Percentiles rank a stretch among this genome's conserved stretches.
phyloP scores from a whole-genome alignment of 1,284 basidiomycete genomes.

The Sporisorium iseilematis-ciliati region DNA sequence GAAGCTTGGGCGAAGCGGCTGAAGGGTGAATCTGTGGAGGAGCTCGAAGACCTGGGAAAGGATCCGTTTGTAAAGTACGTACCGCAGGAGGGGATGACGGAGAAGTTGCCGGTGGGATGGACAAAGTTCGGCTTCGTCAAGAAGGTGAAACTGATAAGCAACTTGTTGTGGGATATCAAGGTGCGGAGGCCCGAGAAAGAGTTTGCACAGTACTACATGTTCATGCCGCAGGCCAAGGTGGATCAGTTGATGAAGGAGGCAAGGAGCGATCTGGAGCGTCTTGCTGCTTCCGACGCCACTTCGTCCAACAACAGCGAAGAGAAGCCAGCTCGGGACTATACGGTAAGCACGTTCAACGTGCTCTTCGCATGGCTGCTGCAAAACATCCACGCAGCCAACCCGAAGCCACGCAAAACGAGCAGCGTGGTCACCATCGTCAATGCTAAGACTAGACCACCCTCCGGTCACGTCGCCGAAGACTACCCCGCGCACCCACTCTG shows the following conservation, averaged over 20 bases:
- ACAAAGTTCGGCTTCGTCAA: conserved; percentile 9
- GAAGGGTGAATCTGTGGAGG: not conserved
- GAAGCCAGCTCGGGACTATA: conserved; percentile 6
- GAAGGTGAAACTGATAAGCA: conserved; percentile 16
- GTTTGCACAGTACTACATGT: conserved; percentile 32
- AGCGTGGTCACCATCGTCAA: conserved; percentile 26
- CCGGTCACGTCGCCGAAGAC: conserved; percentile 7
- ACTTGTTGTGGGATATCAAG: conserved; percentile 29
- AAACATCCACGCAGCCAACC: conserved; percentile 24
- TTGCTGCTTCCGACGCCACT: not conserved
- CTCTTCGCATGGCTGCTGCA: conserved; percentile 32
- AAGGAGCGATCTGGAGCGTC: conserved; percentile 6
- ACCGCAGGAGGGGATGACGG: conserved; percentile 6
- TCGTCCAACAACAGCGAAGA: conserved; percentile 2
- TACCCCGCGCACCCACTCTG: conserved; percentile 27
- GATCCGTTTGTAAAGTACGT: conserved; percentile 23
- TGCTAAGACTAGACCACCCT: conserved; percentile 22
- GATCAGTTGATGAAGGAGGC: conserved; percentile 17
- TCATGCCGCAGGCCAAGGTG: conserved; percentile 23
- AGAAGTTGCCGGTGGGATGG: conserved; percentile 21
- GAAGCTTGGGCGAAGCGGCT: conserved; percentile 7
- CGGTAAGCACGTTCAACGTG: conserved; percentile 31
- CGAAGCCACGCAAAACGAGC: conserved; percentile 3
- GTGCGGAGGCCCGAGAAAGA: conserved; percentile 23
- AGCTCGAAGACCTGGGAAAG: conserved; percentile 12